These are phyloP conservation scores for Myrica gale DNA, from an alignment of 306 rosid genomes.

Conservation along the genomic window DNA sequence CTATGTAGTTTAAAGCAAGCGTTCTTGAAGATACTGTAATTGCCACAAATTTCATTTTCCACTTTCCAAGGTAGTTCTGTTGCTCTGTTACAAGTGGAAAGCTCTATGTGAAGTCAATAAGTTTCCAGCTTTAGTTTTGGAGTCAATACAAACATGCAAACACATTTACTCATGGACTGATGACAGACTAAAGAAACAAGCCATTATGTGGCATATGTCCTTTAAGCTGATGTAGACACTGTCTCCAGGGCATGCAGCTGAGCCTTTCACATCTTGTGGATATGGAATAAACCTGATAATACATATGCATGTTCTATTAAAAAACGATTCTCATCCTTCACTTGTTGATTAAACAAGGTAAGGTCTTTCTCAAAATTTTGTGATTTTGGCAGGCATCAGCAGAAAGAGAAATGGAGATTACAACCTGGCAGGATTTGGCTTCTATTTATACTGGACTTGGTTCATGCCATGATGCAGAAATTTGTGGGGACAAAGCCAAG, in stretches of 20 bases:
- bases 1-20: no score
- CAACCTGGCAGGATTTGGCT: slow-evolving; percentile 83
- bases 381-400: slow-evolving; percentile 47
- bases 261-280: not conserved
- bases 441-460: slow-evolving; percentile 57
- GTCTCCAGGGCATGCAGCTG: not conserved
- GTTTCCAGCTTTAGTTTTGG: not conserved
- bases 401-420: slow-evolving; percentile 55
- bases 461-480: slow-evolving; percentile 71
- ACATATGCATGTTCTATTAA: not conserved
- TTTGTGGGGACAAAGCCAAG: slow-evolving; percentile 65
- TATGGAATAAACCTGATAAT: not conserved
- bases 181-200: no score
- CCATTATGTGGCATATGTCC: not conserved
- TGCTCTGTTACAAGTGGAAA: not conserved
- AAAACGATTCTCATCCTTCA: not conserved
- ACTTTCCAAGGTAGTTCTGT: not conserved
- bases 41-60: not conserved
- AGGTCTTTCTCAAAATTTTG: slow-evolving; percentile 1
- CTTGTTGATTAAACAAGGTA: slow-evolving; percentile 9
- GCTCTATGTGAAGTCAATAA: not conserved
- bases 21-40: no score
- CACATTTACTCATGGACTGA: not conserved
- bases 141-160: not conserved
- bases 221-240: slow-evolving; percentile 4